phyloP scores from a whole-genome alignment of 441 rosid genomes.

The Euphorbia schlechtendalii region DNA sequence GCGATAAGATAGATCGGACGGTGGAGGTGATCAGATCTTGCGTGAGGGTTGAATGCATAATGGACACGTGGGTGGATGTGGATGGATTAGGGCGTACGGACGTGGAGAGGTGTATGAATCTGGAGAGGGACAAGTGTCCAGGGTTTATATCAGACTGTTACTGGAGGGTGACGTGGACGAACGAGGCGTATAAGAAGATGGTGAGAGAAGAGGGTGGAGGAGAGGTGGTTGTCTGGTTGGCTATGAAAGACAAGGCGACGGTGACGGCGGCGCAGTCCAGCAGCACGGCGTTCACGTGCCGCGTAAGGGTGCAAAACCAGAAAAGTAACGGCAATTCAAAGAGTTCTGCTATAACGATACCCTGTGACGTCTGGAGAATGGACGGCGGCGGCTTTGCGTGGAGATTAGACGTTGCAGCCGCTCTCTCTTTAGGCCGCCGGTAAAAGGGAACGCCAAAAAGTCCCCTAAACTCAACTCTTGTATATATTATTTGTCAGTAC shows the following conservation, averaged over 20 bases:
- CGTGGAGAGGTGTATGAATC: conserved; percentile 42
- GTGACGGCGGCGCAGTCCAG: conserved; percentile 21
- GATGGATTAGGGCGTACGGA: conserved; percentile 54
- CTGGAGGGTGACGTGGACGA: conserved; percentile 71
- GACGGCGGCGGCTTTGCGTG: conserved; percentile 67
- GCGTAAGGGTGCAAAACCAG: conserved; percentile 52
- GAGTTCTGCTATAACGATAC: conserved; percentile 41
- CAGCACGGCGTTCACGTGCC: conserved; percentile 50
- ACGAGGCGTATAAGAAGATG: conserved; percentile 53
- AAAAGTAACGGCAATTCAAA: conserved; percentile 26
- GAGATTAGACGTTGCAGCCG: conserved; percentile 79
- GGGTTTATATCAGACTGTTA: conserved; percentile 57
- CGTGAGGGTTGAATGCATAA: conserved; percentile 68
- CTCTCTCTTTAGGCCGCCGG: conserved; percentile 60
- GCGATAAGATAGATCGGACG: conserved; percentile 2
- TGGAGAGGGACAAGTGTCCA: conserved; percentile 65
- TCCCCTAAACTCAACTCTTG: too few relatives aligned
- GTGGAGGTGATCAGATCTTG: conserved; percentile 31
- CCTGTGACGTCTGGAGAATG: conserved; percentile 87
- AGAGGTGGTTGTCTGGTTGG: conserved; percentile 45
- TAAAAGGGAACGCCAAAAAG: conserved; percentile 6
- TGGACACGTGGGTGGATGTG: conserved; percentile 55
- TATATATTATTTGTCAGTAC: too few relatives aligned
- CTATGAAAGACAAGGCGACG: conserved; percentile 37
- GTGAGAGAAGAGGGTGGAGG: conserved; percentile 26